Conservation (phyloP, 371 early-diverging fungal genomes). For the Mucor indicus region DNA sequence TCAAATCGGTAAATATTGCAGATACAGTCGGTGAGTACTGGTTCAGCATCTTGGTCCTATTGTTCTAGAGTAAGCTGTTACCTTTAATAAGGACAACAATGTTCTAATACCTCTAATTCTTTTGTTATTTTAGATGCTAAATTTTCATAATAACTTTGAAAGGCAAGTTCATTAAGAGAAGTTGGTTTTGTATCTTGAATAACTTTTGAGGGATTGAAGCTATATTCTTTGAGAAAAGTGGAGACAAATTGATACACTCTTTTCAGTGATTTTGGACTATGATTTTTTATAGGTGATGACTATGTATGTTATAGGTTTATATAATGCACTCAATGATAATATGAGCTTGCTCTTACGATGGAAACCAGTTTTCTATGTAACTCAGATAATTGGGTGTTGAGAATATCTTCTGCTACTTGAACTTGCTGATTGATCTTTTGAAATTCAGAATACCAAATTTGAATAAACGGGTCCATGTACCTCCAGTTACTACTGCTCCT, state of each 20-base stretch:
- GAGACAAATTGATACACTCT: constrained; percentile 5
- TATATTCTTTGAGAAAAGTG: constrained; percentile 7
- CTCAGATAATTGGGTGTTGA: constrained; percentile 6
- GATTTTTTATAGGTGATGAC: constrained; percentile 16
- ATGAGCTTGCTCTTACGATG: constrained; percentile 6
- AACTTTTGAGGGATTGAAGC: no score
- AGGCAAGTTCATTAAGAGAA: neutral
- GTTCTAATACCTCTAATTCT: constrained; percentile 2
- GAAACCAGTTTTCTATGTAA: constrained; percentile 1
- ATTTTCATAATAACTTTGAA: neutral
- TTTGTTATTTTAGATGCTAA: neutral
- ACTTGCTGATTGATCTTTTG: constrained; percentile 2
- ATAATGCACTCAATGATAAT: neutral
- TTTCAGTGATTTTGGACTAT: neutral
- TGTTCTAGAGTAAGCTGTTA: neutral
- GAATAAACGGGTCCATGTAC: constrained; percentile 8
- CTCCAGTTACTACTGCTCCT: constrained; percentile 4
- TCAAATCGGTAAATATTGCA: no score
- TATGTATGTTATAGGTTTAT: neutral
- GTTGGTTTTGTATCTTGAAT: neutral
- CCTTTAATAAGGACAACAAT: no score
- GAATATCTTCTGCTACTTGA: neutral
- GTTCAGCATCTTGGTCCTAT: no score
- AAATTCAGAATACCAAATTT: constrained; percentile 14
- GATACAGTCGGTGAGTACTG: no score